These are phyloP conservation scores for Mucor racemosus DNA, from an alignment of 371 early-diverging fungal genomes.

Conservation along the genomic window DNA sequence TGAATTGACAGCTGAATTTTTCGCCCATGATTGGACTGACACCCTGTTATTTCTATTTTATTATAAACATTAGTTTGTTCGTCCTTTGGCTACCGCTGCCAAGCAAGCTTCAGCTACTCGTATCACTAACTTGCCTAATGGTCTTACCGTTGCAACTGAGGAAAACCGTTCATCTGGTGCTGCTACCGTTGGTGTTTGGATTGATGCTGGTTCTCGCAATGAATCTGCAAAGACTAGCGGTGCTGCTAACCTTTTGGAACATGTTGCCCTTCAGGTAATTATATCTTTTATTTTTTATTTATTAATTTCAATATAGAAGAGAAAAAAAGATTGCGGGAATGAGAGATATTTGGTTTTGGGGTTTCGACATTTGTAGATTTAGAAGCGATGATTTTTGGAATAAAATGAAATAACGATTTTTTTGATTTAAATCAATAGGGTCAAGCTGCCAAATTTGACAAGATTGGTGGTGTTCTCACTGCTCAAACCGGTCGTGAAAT, in stretches of 20 bases:
- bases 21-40: not conserved
- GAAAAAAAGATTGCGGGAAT: not conserved
- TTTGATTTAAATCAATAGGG: conserved; percentile 65
- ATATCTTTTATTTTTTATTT: not conserved
- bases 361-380: not conserved
- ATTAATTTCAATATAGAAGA: not conserved
- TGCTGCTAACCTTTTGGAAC: conserved; percentile 94
- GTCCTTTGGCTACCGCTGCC: conserved; percentile 58
- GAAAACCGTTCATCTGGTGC: conserved; percentile 86
- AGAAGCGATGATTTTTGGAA: not conserved
- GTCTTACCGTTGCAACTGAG: conserved; percentile 93
- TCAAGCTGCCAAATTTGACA: conserved; percentile 70
- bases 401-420: not conserved
- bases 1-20: not conserved
- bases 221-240: conserved; percentile 85
- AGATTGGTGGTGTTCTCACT: conserved; percentile 93
- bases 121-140: conserved; percentile 85
- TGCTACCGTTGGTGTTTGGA: conserved; percentile 97
- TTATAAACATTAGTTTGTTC: conserved; percentile 42
- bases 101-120: conserved; percentile 52
- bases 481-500: conserved; percentile 97
- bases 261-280: conserved; percentile 94
- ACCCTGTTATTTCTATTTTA: not conserved
- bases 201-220: conserved; percentile 92
- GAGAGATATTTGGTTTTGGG: not conserved